Percentiles rank a stretch among this genome's conserved stretches.
These are phyloP conservation scores for Ophiostoma sp. DNA, from an alignment of 2,329 filamentous ascomycete genomes.

Conservation along the genomic window DNA sequence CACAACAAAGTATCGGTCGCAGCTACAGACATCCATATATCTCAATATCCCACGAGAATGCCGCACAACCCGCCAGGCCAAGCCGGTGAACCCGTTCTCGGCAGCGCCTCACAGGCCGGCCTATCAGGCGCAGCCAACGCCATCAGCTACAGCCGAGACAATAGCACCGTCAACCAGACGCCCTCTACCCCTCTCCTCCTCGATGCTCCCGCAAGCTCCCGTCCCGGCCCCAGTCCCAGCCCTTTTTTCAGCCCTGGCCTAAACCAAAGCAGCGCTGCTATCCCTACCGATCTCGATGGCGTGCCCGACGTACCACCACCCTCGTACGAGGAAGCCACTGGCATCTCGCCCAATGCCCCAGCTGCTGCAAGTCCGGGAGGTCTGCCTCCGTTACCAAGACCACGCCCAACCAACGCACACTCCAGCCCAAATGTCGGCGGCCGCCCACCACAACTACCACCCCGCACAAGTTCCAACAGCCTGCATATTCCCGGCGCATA, in stretches of 20 bases:
- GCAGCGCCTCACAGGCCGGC: conserved; percentile 14
- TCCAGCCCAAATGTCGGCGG: neutral
- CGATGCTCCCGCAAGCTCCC: neutral
- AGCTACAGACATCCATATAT: neutral
- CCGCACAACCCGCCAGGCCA: neutral
- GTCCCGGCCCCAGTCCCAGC: neutral
- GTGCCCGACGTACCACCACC: conserved; percentile 25
- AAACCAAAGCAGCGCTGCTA: neutral
- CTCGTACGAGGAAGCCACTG: conserved; percentile 27
- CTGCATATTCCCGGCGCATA: conserved; percentile 1
- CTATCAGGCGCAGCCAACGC: conserved; percentile 6
- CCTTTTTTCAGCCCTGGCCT: neutral
- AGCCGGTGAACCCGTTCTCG: conserved; percentile 10
- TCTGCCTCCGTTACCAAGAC: neutral
- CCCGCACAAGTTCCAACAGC: neutral
- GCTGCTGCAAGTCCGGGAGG: neutral
- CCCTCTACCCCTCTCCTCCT: conserved; percentile 24
- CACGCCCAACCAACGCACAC: neutral
- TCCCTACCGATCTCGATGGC: conserved; percentile 7
- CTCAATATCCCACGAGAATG: neutral
- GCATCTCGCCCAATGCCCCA: conserved; percentile 14
- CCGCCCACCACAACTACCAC: neutral
- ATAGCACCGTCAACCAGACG: conserved; percentile 22
- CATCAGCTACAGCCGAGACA: conserved; percentile 20
- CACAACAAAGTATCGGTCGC: neutral